phyloP scores from a whole-genome alignment of 2,329 filamentous ascomycete genomes.

The Scedosporium aurantiacum region DNA sequence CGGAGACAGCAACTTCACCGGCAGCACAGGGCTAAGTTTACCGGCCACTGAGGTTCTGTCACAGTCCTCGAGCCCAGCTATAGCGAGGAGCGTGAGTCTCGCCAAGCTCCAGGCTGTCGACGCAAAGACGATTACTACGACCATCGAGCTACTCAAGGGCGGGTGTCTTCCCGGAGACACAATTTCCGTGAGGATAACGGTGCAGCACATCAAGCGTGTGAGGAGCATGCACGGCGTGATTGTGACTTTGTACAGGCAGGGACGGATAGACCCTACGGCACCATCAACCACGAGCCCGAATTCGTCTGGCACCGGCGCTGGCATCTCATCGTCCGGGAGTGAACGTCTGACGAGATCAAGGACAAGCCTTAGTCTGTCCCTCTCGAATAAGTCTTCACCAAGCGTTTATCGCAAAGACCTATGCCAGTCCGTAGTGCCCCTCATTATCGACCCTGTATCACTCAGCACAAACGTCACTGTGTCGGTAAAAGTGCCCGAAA shows the following conservation, averaged over 20 bases:
- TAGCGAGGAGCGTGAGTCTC: not conserved
- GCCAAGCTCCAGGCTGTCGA: constrained; percentile 34
- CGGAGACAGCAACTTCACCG: constrained; percentile 57
- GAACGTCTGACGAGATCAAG: not conserved
- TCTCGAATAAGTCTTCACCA: constrained; percentile 75
- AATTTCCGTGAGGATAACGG: constrained; percentile 65
- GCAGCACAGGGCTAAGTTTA: constrained; percentile 50
- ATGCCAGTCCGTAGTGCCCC: constrained; percentile 74
- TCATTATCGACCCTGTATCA: constrained; percentile 75
- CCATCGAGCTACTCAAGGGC: constrained; percentile 68
- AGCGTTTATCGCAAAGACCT: constrained; percentile 95
- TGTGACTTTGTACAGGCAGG: constrained; percentile 82
- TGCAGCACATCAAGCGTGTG: constrained; percentile 81
- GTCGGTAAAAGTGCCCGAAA: constrained; percentile 76
- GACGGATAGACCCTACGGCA: constrained; percentile 60
- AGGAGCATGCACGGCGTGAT: constrained; percentile 90
- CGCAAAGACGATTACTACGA: constrained; percentile 75
- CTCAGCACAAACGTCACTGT: constrained; percentile 72
- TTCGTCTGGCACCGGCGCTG: not conserved
- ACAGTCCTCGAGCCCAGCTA: not conserved
- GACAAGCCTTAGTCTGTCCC: constrained; percentile 41
- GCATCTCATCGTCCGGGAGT: constrained; percentile 57
- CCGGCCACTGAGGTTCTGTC: constrained; percentile 22
- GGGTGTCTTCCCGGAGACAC: constrained; percentile 80
- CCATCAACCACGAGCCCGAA: not conserved